Evolutionary conservation across 2,329 filamentous ascomycete species (phyloP), one percentile per base, ranked within the genome.

Genomic region (Colletotrichum sansevieriae): DNA sequence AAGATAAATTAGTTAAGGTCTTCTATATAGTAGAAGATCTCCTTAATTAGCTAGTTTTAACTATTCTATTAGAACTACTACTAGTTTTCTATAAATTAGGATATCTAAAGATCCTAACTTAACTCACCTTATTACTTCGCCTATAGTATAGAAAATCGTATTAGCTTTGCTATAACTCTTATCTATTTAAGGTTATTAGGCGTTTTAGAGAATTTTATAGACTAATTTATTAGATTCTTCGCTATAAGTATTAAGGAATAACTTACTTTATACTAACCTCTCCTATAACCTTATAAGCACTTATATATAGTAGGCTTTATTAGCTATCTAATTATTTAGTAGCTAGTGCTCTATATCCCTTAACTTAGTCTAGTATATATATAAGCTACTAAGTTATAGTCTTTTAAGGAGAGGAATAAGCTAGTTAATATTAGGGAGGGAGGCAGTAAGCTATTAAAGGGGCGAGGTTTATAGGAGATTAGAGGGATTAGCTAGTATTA

Each of bases 21-120:
- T 46, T 35, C 68, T 33, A 25, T 64, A 73, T 12, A 63, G 70
- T n/a, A 59, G 10, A 72, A 68, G n/a, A 72, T 49, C 62, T 71
- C 62, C 29, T 35, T 59, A 43, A 72, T 68, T 29, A 47, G 67
- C 4, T 65, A 62, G 35, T 54, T 46, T 11, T 57, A 11, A 18
- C 56, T 41, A 39, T 56, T 46, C 70, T 60, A 72, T 64, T 35
- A 33, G 57, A 71, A 72, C 55, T 70, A 55, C 56, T 72, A 63
- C 58, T 72, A 54, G 62, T 55, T 52, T 63, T 71, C 22, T 10
- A 63, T 71, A 41, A 37, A 72, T 71, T 60, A 55, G 65, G 25
- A 65, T 56, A 58, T 70, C 58, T 29, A 61, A 35, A 49, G 56
- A 68, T 54, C 33, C 46, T 39, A 63, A 59, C 59, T 73, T 65